Percentiles rank a stretch among this genome's conserved stretches.
These are phyloP conservation scores for Yarrowia deformans DNA, from an alignment of 805 yeast species.

Conservation along the genomic window DNA sequence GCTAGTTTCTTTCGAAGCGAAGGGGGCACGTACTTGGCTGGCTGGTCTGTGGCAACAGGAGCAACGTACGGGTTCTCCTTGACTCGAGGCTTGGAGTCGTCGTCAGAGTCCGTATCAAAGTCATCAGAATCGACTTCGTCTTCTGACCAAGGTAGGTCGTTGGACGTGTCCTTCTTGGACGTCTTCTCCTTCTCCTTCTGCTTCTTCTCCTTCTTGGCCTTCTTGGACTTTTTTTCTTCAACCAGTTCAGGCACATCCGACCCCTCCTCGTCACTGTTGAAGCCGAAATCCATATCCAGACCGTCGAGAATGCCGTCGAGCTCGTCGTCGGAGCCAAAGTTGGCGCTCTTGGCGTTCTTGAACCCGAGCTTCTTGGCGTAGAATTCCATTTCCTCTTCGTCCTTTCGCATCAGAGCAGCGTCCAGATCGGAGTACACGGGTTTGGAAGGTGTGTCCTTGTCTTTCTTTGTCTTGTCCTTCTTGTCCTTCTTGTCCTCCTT, in stretches of 20 bases:
- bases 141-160: slow-evolving; percentile 41
- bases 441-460: not conserved
- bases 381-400: slow-evolving; percentile 79
- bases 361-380: slow-evolving; percentile 84
- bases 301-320: slow-evolving; percentile 87
- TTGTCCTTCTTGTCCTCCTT: slow-evolving; percentile 44
- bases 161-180: slow-evolving; percentile 20
- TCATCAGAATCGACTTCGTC: slow-evolving; percentile 46
- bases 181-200: slow-evolving; percentile 45
- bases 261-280: slow-evolving; percentile 22
- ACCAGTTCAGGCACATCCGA: slow-evolving; percentile 41
- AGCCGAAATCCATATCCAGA: slow-evolving; percentile 58
- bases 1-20: slow-evolving; percentile 67
- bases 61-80: slow-evolving; percentile 75
- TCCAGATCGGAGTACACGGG: slow-evolving; percentile 55
- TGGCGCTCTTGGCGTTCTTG: slow-evolving; percentile 57
- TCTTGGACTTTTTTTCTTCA: slow-evolving; percentile 41
- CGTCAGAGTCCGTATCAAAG: slow-evolving; percentile 45
- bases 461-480: slow-evolving; percentile 44
- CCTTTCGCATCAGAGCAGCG: slow-evolving; percentile 59
- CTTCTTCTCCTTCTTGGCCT: slow-evolving; percentile 43
- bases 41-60: slow-evolving; percentile 41
- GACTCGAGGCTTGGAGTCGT: slow-evolving; percentile 37
- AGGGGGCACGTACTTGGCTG: slow-evolving; percentile 80
- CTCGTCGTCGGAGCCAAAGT: slow-evolving; percentile 62